Percentiles rank a stretch among this genome's conserved stretches.
Evolutionary conservation across 2,329 filamentous ascomycete genomes (phyloP).

Genomic region (Penicillium sumatraense): DNA sequence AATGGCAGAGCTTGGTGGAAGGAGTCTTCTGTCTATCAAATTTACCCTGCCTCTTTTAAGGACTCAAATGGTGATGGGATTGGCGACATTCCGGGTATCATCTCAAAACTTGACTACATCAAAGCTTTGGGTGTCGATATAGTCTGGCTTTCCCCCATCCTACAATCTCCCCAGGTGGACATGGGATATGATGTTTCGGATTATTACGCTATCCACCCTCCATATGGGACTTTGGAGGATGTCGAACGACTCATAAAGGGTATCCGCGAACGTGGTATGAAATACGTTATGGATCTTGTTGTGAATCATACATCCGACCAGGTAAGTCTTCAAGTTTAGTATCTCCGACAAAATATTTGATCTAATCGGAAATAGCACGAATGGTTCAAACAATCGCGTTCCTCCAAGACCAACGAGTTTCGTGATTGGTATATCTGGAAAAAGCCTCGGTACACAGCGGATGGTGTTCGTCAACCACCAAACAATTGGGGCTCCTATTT

Average conservation of each 20-base stretch:
- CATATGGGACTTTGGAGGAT: conserved; percentile 53
- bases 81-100: conserved; percentile 38
- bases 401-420: conserved; percentile 49
- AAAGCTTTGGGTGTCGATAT: conserved; percentile 34
- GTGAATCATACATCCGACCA: conserved; percentile 52
- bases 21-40: conserved; percentile 64
- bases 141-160: conserved; percentile 30
- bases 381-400: conserved; percentile 69
- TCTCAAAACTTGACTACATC: conserved; percentile 37
- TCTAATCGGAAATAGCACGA: conserved; percentile 49
- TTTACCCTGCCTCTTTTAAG: conserved; percentile 62
- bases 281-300: conserved; percentile 55
- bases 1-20: conserved; percentile 59
- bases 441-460: conserved; percentile 52
- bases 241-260: conserved; percentile 50
- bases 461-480: conserved; percentile 67
- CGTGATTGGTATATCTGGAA: conserved; percentile 68
- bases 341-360: too few relatives aligned
- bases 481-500: conserved; percentile 67
- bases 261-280: conserved; percentile 52
- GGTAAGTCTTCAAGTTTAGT: not conserved
- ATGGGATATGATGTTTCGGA: conserved; percentile 64
- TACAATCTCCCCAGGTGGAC: conserved; percentile 51
- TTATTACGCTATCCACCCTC: conserved; percentile 52
- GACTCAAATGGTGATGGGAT: conserved; percentile 40